phyloP scores from a whole-genome alignment of 768 basidiomycete genomes.

The Clathrus columnatus region DNA sequence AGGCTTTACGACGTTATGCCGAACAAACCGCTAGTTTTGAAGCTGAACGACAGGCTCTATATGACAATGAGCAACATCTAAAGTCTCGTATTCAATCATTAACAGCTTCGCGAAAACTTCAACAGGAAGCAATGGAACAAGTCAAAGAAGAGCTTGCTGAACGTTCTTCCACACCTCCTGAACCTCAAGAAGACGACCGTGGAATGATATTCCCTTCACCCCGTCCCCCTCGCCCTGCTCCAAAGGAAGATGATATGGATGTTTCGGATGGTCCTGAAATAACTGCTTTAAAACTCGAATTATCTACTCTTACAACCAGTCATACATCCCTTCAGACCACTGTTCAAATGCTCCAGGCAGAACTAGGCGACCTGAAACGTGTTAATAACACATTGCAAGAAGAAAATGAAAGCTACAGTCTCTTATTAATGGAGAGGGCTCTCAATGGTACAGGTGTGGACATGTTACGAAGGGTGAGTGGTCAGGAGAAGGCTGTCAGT shows the following conservation, averaged over 20 bases:
- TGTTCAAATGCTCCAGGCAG: conserved; percentile 72
- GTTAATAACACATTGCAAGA: conserved; percentile 86
- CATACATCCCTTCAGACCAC: conserved; percentile 79
- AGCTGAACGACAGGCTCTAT: conserved; percentile 85
- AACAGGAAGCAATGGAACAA: conserved; percentile 31
- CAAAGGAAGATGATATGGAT: conserved; percentile 50
- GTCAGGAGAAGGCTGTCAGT: conserved; percentile 16
- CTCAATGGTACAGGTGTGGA: conserved; percentile 76
- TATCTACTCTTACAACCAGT: conserved; percentile 81
- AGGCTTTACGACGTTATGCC: conserved; percentile 72
- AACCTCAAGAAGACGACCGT: conserved; percentile 14
- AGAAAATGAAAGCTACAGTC: conserved; percentile 96
- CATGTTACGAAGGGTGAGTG: conserved; percentile 56
- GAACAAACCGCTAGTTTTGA: conserved; percentile 90
- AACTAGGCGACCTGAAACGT: conserved; percentile 78
- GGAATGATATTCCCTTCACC: conserved; percentile 16
- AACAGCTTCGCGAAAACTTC: conserved; percentile 48
- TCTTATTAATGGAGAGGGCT: conserved; percentile 84
- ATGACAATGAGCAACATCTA: conserved; percentile 89
- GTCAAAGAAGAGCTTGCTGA: conserved; percentile 34
- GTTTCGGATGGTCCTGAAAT: conserved; percentile 80
- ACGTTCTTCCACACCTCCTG: conserved; percentile 12
- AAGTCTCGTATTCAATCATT: conserved; percentile 84
- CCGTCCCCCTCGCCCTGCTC: conserved; percentile 13
- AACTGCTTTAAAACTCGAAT: conserved; percentile 71